Evolutionary conservation across 176 grass and related monocot species (phyloP).

Genomic region (Cenchrus fungigraminus): DNA sequence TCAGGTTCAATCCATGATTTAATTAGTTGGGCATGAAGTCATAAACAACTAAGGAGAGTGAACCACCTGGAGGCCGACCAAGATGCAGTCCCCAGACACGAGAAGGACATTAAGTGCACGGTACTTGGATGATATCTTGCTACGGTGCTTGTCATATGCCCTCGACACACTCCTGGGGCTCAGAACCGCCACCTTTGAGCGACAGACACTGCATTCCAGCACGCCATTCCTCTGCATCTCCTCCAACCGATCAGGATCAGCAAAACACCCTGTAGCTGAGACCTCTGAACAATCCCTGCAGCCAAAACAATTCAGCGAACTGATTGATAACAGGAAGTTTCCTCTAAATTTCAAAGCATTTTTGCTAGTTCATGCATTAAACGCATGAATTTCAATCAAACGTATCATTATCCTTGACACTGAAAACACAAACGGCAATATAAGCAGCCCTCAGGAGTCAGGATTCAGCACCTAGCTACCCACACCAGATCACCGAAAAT

Average conservation of each 20-base stretch:
- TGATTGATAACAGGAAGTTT: not conserved
- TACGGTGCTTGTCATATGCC: constrained; percentile 84
- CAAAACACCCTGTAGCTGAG: not conserved
- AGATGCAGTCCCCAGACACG: constrained; percentile 83
- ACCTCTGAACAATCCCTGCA: constrained; percentile 27
- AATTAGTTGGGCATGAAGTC: not conserved
- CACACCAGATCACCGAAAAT: constrained; percentile 17
- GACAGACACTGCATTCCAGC: constrained; percentile 81
- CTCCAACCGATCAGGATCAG: constrained; percentile 17
- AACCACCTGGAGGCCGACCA: constrained; percentile 89
- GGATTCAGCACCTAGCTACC: constrained; percentile 8
- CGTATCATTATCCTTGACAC: not conserved
- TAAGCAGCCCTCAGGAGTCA: not conserved
- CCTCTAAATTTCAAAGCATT: constrained; percentile 4
- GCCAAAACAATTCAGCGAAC: constrained; percentile 15
- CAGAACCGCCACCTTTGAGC: constrained; percentile 68
- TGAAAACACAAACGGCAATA: not conserved
- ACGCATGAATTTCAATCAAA: not conserved
- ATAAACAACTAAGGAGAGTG: constrained; percentile 17
- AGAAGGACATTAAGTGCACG: constrained; percentile 71
- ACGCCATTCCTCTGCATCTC: constrained; percentile 86
- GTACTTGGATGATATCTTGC: constrained; percentile 83
- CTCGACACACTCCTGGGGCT: constrained; percentile 81
- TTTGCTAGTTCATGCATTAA: constrained; percentile 2
- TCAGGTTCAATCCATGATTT: not conserved